phyloP scores from a whole-genome alignment of 1,284 basidiomycete genomes.

The Rhodotorula sp. region DNA sequence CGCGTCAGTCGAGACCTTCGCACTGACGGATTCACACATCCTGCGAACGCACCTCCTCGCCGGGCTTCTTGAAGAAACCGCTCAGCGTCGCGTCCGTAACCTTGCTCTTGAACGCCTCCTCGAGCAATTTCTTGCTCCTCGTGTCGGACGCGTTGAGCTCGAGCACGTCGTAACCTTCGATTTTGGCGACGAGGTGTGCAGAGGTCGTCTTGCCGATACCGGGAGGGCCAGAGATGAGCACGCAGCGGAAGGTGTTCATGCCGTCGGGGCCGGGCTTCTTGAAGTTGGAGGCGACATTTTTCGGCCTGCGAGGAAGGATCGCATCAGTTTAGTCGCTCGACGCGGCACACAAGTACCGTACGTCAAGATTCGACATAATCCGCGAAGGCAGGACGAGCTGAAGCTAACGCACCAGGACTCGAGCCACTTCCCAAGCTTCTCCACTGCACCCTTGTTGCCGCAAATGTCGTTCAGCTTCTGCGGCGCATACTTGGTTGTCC shows the following conservation, averaged over 20 bases:
- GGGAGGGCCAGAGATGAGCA: constrained; percentile 87
- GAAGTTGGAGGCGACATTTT: constrained; percentile 69
- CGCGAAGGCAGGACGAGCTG: neutral
- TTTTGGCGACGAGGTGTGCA: constrained; percentile 84
- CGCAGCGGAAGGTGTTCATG: constrained; percentile 79
- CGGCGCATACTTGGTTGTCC: constrained; percentile 96
- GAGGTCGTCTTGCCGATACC: constrained; percentile 98
- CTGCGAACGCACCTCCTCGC: constrained; percentile 57
- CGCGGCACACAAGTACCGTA: neutral
- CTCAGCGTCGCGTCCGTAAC: constrained; percentile 72
- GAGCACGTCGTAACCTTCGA: constrained; percentile 85
- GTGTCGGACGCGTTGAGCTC: constrained; percentile 96
- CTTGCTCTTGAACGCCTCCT: constrained; percentile 60
- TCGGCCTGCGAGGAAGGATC: constrained; percentile 57
- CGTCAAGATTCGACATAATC: neutral
- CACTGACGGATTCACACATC: too few relatives aligned
- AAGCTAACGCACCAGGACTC: constrained; percentile 67
- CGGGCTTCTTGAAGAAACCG: constrained; percentile 62
- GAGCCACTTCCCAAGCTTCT: constrained; percentile 84
- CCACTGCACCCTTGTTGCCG: constrained; percentile 87
- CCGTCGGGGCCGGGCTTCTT: constrained; percentile 92
- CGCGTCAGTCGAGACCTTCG: too few relatives aligned
- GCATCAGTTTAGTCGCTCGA: too few relatives aligned
- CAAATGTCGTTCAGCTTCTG: constrained; percentile 83
- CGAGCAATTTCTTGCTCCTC: constrained; percentile 92